Evolutionary conservation across 2,329 filamentous ascomycete species (phyloP).

Genomic region (Claviceps quebecensis): DNA sequence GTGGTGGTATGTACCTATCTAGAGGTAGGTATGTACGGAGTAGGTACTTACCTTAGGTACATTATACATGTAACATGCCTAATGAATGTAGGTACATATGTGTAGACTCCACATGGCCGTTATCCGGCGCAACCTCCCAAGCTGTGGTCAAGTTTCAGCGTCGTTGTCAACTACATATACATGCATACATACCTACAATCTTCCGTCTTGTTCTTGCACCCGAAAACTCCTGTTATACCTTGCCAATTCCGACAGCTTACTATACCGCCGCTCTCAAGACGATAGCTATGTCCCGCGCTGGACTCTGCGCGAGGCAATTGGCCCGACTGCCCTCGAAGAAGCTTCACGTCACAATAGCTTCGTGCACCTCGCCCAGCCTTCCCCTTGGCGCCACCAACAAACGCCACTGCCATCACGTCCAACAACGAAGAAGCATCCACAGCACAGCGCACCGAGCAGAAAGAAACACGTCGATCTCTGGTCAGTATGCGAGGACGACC

Average conservation of each 20-base stretch:
- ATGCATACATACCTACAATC: too few species aligned
- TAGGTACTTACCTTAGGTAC: too few species aligned
- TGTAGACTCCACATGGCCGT: too few species aligned
- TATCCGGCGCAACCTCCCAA: too few species aligned
- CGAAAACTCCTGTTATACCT: background rate
- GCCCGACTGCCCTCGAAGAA: background rate
- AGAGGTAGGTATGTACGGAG: too few species aligned
- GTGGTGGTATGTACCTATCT: too few species aligned
- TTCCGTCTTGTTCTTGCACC: too few species aligned
- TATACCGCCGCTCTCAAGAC: background rate
- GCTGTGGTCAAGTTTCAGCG: too few species aligned
- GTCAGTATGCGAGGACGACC: background rate
- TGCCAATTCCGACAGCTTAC: background rate
- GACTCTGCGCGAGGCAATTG: background rate
- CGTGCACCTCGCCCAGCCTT: background rate
- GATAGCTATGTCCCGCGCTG: constrained; percentile 2
- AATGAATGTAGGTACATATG: too few species aligned
- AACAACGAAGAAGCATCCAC: background rate
- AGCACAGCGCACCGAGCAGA: background rate
- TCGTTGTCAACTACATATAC: too few species aligned
- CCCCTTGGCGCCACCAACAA: background rate
- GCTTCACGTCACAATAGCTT: background rate
- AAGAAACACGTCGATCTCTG: background rate
- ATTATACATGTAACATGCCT: too few species aligned
- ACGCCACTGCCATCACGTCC: background rate